phyloP scores from a whole-genome alignment of 352 stramenopile species.

The Globisporangium mamillatum region DNA sequence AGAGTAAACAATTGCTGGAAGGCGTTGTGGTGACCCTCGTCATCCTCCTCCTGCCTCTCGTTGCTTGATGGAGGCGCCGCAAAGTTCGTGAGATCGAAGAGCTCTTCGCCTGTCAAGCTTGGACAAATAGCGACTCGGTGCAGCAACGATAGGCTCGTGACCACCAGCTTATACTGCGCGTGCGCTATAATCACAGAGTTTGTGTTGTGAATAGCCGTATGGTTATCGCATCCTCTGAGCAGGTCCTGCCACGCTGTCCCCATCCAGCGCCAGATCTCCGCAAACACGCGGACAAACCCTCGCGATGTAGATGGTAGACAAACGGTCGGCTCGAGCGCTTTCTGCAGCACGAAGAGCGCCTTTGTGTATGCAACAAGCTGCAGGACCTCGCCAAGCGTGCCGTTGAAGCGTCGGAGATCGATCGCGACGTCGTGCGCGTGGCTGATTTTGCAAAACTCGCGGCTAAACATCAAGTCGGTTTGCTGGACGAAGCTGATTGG shows the following conservation, averaged over 20 bases:
- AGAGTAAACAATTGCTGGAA: neutral
- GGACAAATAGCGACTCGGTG: constrained; percentile 18
- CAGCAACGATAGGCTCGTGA: constrained; percentile 15
- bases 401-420: constrained; percentile 38
- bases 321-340: constrained; percentile 6
- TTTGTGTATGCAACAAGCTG: constrained; percentile 33
- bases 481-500: constrained; percentile 19
- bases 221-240: neutral
- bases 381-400: constrained; percentile 31
- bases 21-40: neutral
- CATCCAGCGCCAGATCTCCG: constrained; percentile 31
- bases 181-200: neutral
- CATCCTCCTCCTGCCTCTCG: neutral
- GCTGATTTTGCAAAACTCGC: constrained; percentile 27
- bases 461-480: constrained; percentile 24
- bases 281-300: constrained; percentile 19
- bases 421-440: constrained; percentile 30
- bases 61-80: neutral
- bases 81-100: constrained; percentile 20
- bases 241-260: constrained; percentile 18
- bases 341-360: constrained; percentile 19
- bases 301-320: neutral
- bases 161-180: constrained; percentile 17
- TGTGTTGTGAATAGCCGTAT: neutral
- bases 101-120: constrained; percentile 18